Percentiles rank a stretch among this genome's conserved stretches.
phyloP scores from a whole-genome alignment of 345 rosid genomes.

The Gossypioides kirkii region DNA sequence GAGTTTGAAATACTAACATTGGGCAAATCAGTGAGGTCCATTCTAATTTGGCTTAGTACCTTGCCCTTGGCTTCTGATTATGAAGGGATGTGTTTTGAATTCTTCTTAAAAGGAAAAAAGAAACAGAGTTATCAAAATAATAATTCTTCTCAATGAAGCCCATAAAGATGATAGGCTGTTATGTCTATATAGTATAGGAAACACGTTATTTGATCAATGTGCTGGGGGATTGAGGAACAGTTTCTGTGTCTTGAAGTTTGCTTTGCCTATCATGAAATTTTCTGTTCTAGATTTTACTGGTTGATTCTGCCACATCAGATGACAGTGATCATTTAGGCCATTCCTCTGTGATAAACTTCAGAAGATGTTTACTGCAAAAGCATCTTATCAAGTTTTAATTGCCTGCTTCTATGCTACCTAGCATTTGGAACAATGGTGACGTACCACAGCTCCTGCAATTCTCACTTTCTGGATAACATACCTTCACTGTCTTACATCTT shows the following conservation, averaged over 20 bases:
- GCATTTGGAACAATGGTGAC: neutral
- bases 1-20: neutral
- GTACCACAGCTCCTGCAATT: neutral
- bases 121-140: neutral
- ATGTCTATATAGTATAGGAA: neutral
- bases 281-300: neutral
- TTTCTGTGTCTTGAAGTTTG: neutral
- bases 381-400: neutral
- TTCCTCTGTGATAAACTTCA: neutral
- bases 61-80: neutral
- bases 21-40: neutral
- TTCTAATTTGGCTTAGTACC: neutral
- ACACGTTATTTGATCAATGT: neutral
- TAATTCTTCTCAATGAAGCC: neutral
- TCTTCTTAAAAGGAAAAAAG: neutral
- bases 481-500: neutral
- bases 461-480: neutral
- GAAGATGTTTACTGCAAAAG: neutral
- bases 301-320: neutral
- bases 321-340: neutral
- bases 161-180: neutral
- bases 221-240: neutral
- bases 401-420: neutral
- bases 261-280: neutral
- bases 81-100: conserved; percentile 3